These are phyloP conservation scores for grape (Vitis vinifera) DNA, from an alignment of 164 flowering plant species.

Conservation along the genomic window ASM3070453v1 NC_081810.1:22543001-22543500, in stretches of 20 bases:
- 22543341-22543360: conserved; percentile 51
- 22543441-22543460: not conserved
- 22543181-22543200: too few species aligned
- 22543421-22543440: not conserved
- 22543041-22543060: too few species aligned
- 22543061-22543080: too few species aligned
- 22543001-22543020: too few species aligned
- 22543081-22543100: too few species aligned
- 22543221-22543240: too few species aligned
- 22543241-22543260: not conserved
- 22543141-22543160: too few species aligned
- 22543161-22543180: too few species aligned
- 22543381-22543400: conserved; percentile 75
- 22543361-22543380: conserved; percentile 75
- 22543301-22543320: conserved; percentile 40
- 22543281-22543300: not conserved
- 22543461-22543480: conserved; percentile 2
- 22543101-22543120: too few species aligned
- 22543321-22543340: conserved; percentile 59
- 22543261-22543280: not conserved
- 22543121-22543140: too few species aligned
- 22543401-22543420: conserved; percentile 29
- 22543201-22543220: too few species aligned
- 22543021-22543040: too few species aligned
- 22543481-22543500: not conserved